A percentile compares a stretch with the other conserved stretches of the same genome.
These are phyloP conservation scores for Penicillium palitans DNA, from an alignment of 2,329 filamentous ascomycete genomes.

Conservation along the genomic window DNA sequence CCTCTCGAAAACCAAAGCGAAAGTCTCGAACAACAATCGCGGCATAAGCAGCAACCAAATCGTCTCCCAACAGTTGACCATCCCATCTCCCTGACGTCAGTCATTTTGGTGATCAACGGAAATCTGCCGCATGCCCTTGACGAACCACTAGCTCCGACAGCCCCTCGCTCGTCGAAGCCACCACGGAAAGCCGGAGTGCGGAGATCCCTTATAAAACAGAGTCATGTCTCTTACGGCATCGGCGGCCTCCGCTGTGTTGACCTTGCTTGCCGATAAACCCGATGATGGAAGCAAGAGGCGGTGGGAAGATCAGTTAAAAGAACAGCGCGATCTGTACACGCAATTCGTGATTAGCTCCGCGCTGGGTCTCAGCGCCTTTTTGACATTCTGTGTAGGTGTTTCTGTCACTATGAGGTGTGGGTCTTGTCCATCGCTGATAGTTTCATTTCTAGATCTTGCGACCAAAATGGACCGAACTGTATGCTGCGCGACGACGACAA, in stretches of 20 bases:
- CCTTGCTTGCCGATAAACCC: constrained; percentile 21
- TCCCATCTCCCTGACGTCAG: constrained; percentile 29
- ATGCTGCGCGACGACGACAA: constrained; percentile 81
- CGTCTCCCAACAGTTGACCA: background rate
- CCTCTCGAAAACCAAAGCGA: background rate
- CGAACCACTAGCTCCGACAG: constrained; percentile 9
- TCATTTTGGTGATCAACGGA: constrained; percentile 13
- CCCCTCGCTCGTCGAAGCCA: constrained; percentile 9
- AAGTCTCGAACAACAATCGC: background rate
- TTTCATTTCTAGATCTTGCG: constrained; percentile 65
- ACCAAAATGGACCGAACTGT: constrained; percentile 87
- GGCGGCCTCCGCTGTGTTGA: constrained; percentile 25
- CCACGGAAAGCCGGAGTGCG: background rate
- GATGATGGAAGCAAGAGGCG: constrained; percentile 20
- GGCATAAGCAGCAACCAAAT: background rate
- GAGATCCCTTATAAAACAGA: background rate
- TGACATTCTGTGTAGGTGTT: constrained; percentile 48
- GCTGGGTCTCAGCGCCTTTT: constrained; percentile 46
- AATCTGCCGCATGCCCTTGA: constrained; percentile 11
- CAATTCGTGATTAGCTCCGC: constrained; percentile 47
- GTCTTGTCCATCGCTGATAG: constrained; percentile 13
- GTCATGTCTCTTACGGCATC: constrained; percentile 36
- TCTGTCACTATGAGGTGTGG: background rate
- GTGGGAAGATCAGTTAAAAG: constrained; percentile 35
- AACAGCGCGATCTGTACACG: constrained; percentile 44